A percentile compares a stretch with the other conserved stretches of the same genome.
Evolutionary conservation across 805 yeast species (phyloP).

Genomic region (Candida broadrunensis): DNA sequence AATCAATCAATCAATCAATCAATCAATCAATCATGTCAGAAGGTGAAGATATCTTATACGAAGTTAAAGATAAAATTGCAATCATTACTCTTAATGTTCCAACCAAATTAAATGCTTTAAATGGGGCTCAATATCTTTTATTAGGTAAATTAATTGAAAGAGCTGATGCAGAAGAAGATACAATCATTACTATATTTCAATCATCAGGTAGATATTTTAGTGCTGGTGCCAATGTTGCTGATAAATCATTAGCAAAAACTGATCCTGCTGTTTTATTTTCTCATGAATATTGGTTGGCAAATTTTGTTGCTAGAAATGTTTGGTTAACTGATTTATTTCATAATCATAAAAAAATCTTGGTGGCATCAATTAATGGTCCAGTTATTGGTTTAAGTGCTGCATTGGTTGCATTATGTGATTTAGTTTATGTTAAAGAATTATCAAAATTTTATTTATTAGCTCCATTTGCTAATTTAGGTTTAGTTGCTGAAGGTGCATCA

Average conservation of each 20-base stretch:
- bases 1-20: no score
- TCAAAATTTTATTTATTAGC: slow-evolving; percentile 56
- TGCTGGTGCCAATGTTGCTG: slow-evolving; percentile 77
- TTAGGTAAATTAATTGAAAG: slow-evolving; percentile 56
- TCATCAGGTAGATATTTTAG: slow-evolving; percentile 75
- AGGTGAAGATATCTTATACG: slow-evolving; percentile 32
- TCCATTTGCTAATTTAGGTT: slow-evolving; percentile 81
- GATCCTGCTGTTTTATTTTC: slow-evolving; percentile 30
- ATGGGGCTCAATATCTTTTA: slow-evolving; percentile 58
- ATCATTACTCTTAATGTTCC: slow-evolving; percentile 69
- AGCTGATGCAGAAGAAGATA: slow-evolving; percentile 61
- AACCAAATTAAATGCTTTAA: slow-evolving; percentile 60
- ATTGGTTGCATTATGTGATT: slow-evolving; percentile 70
- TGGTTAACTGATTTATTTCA: slow-evolving; percentile 65
- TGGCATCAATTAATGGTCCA: slow-evolving; percentile 81
- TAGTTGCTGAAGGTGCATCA: slow-evolving; percentile 79
- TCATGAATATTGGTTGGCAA: slow-evolving; percentile 47
- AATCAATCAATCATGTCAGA: slow-evolving; percentile 9
- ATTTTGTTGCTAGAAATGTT: slow-evolving; percentile 69
- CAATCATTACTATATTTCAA: slow-evolving; percentile 63
- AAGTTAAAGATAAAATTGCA: slow-evolving; percentile 46
- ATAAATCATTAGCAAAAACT: slow-evolving; percentile 25
- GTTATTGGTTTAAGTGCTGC: slow-evolving; percentile 79
- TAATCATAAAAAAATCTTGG: slow-evolving; percentile 68
- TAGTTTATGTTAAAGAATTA: slow-evolving; percentile 64